Evolutionary conservation across 148 eudicot genomes (phyloP).

Genomic region (Tetragonia tetragonoides): DNA sequence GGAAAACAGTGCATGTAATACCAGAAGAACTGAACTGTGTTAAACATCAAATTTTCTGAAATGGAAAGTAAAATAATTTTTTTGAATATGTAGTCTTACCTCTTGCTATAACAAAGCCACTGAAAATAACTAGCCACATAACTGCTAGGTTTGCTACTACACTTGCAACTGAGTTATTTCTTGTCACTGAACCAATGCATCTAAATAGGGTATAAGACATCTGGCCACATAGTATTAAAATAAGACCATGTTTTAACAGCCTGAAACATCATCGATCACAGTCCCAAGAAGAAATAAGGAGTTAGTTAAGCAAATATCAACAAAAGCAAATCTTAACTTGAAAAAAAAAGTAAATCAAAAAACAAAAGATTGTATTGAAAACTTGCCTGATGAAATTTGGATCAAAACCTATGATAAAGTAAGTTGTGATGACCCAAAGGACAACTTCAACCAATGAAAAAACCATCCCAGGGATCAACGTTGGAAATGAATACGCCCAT

Average conservation of each 20-base stretch:
- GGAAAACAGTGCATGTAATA: not conserved
- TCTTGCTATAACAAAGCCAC: slow-evolving; percentile 36
- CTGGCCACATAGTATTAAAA: slow-evolving; percentile 29
- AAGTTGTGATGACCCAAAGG: slow-evolving; percentile 28
- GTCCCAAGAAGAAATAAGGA: not conserved
- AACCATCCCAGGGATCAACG: slow-evolving; percentile 32
- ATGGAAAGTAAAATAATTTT: not conserved
- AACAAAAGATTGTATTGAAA: not conserved
- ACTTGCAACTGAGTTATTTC: slow-evolving; percentile 24
- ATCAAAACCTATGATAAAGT: slow-evolving; percentile 40
- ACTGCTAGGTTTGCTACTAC: slow-evolving; percentile 24
- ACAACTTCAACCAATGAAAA: slow-evolving; percentile 26
- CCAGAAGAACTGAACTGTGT: not conserved
- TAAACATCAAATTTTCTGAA: not conserved
- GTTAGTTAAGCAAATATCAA: not conserved
- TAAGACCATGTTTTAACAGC: slow-evolving; percentile 27
- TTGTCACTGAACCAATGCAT: slow-evolving; percentile 22
- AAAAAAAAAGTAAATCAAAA: not conserved
- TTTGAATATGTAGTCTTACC: slow-evolving; percentile 15
- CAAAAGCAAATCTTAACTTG: not conserved
- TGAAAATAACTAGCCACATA: slow-evolving; percentile 22
- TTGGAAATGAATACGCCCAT: slow-evolving; percentile 38
- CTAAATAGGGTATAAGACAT: slow-evolving; percentile 30
- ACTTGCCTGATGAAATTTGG: slow-evolving; percentile 22
- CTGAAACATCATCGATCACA: not conserved